These are phyloP conservation scores for Capsella rubella DNA, from an alignment of 441 rosid species.

Conservation along the genomic window DNA sequence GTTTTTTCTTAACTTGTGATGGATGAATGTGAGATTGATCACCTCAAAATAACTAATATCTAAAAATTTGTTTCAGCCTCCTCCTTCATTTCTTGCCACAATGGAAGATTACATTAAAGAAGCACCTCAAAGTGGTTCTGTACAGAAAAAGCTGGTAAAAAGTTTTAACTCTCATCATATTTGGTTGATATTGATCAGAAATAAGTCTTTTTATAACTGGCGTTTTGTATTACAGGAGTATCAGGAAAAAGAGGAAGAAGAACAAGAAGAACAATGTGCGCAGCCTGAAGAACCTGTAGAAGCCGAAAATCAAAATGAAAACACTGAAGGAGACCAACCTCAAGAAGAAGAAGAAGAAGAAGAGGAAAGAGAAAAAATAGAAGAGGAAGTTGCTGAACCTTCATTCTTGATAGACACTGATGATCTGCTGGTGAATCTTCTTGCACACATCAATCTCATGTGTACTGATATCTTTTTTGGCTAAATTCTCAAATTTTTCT, in stretches of 20 bases:
- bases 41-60: conserved; percentile 9
- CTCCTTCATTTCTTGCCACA: conserved; percentile 84
- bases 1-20: conserved; percentile 43
- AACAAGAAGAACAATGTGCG: conserved; percentile 12
- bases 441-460: conserved; percentile 47
- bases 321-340: conserved; percentile 23
- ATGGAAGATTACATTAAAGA: conserved; percentile 98
- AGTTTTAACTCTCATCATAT: neutral
- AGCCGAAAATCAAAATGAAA: conserved; percentile 37
- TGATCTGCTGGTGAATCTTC: conserved; percentile 71
- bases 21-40: conserved; percentile 14
- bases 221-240: conserved; percentile 53
- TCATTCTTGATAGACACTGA: conserved; percentile 60
- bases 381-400: conserved; percentile 48
- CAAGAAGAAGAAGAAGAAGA: conserved; percentile 36
- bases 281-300: conserved; percentile 50
- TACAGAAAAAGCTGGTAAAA: conserved; percentile 76
- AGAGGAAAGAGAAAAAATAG: conserved; percentile 49
- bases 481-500: conserved; percentile 15
- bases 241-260: conserved; percentile 42
- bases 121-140: conserved; percentile 71
- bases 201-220: neutral
- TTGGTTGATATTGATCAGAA: conserved; percentile 11
- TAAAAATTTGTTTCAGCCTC: conserved; percentile 62
- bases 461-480: conserved; percentile 7